phyloP scores from a whole-genome alignment of 306 rosid species.

The Quercus wislizeni region DNA sequence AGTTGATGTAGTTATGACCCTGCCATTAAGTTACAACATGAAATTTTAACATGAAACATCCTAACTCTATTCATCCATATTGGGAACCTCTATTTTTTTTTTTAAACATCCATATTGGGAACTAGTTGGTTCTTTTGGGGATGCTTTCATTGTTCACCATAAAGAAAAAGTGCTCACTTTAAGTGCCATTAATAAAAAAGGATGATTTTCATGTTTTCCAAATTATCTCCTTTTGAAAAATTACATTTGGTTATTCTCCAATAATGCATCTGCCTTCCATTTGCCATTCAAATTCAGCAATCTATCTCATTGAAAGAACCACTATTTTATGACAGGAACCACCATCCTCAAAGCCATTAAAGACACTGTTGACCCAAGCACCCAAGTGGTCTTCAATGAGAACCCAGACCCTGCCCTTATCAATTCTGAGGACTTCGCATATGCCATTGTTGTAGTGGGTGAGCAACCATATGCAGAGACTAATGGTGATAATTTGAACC shows the following conservation, averaged over 20 bases:
- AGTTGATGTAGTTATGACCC: background rate
- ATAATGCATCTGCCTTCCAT: background rate
- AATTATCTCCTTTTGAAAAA: background rate
- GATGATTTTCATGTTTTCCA: background rate
- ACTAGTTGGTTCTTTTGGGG: too few species aligned
- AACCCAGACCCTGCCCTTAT: background rate
- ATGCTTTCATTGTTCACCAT: too few species aligned
- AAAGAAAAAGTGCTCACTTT: too few species aligned
- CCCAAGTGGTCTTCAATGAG: slow-evolving; percentile 2
- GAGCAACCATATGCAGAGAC: slow-evolving; percentile 8
- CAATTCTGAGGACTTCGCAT: background rate
- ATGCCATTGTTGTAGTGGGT: background rate
- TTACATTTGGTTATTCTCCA: background rate
- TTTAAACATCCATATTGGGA: too few species aligned
- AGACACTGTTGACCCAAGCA: background rate
- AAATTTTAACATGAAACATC: background rate
- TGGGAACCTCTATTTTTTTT: too few species aligned
- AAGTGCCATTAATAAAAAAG: too few species aligned
- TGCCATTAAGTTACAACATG: background rate
- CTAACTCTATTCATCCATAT: too few species aligned
- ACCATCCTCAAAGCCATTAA: background rate
- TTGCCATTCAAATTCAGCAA: background rate
- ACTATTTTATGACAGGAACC: background rate
- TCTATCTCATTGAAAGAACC: background rate
- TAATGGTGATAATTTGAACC: background rate